These are phyloP conservation scores for Coix lacrymajobi DNA, from an alignment of 176 grass and related monocot genomes.

Conservation along the genomic window DNA sequence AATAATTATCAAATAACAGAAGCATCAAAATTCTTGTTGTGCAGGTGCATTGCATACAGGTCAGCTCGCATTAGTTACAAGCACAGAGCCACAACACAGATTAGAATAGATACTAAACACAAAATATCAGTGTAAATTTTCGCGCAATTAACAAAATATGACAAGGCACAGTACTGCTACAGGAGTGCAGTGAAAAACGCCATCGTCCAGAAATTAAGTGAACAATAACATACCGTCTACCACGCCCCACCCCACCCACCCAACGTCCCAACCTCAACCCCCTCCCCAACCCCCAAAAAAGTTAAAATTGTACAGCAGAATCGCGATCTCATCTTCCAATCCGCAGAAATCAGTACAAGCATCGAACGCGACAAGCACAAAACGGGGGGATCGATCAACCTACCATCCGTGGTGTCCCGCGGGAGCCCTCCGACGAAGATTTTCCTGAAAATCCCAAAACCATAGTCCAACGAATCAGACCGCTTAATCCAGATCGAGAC, in stretches of 20 bases:
- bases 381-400: not conserved
- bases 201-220: not conserved
- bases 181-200: not conserved
- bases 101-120: not conserved
- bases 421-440: slow-evolving; percentile 91
- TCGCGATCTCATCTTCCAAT: not conserved
- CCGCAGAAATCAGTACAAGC: not conserved
- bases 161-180: not conserved
- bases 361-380: not conserved
- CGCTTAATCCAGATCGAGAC: not conserved
- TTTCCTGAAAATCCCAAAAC: slow-evolving; percentile 54
- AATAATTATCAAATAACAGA: not conserved
- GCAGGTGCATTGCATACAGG: not conserved
- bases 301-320: not conserved
- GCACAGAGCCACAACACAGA: not conserved
- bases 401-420: slow-evolving; percentile 64
- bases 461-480: not conserved
- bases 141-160: not conserved
- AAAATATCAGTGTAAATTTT: not conserved
- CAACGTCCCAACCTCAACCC: not conserved
- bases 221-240: not conserved
- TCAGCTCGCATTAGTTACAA: not conserved
- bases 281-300: not conserved
- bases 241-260: not conserved
- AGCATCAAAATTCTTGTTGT: not conserved